Base-by-base conservation (phyloP, 2,329 filamentous ascomycete species). In the Colletotrichum higginsianum region DNA sequence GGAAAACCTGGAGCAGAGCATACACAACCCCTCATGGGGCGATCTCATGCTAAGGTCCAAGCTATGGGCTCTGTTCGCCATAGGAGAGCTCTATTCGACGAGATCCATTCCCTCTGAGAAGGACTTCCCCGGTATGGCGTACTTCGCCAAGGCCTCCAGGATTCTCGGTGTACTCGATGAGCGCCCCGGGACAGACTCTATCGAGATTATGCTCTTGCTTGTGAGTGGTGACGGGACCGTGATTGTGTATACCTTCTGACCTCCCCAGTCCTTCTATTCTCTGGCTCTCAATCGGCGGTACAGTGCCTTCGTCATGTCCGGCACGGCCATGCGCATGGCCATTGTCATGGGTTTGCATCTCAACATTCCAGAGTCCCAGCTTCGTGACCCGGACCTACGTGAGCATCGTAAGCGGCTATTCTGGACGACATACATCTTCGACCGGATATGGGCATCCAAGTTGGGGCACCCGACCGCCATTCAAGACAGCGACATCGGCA, bases 381-480 rank as follows among this genome's bases (percentile, higher is more conserved):
- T 85, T 0, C 79, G 76, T 18, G 82, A 86, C 61, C 76, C 74
- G 49, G 78, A 74, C 0, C 72, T 77, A 2, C 73, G 82, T 13
- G 82, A 85, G 61, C 83, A 85, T 15, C 77, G 84, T 6, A 80
- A 79, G 9, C 78, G 83, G 4, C 76, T 85, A 0, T 85, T 82
- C 79, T 85, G 83, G 83, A 84, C 84, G 0, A 79, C 83, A 0
- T 85, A 85, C 57, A 80, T 78, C 11, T 78, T 85, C 42, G 84
- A 86, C 71, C 82, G 85, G 2, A 83, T 86, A 76, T 86, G 82
- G 81, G 84, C 84, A 4, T 84, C 85, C 0, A 85, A 86, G 46
- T 80, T 87, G 55, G 85, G 86, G 0, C 82, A 86, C 49, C 85
- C 86, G 0, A 81, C 84, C 13, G 84, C 85, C 50, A 84, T 88